These are phyloP conservation scores for Rhodofomes roseus DNA, from an alignment of 1,284 basidiomycete genomes.

Conservation along the genomic window DNA sequence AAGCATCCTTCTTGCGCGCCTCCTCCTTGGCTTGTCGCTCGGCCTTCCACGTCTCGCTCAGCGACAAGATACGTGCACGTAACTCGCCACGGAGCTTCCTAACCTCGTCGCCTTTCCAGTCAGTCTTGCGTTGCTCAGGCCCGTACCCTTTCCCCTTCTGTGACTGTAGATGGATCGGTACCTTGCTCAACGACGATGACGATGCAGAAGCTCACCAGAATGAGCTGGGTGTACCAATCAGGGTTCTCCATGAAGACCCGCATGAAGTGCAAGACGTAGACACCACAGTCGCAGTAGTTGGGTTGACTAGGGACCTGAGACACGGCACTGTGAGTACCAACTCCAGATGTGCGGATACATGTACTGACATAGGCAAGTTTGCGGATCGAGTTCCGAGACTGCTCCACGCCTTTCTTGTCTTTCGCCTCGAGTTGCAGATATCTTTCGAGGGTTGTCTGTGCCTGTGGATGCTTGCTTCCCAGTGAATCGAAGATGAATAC, in stretches of 20 bases:
- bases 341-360: slow-evolving; percentile 2
- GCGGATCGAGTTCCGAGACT: slow-evolving; percentile 39
- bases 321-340: neutral
- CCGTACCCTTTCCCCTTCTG: slow-evolving; percentile 24
- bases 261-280: slow-evolving; percentile 82
- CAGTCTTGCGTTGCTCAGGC: slow-evolving; percentile 30
- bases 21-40: slow-evolving; percentile 31
- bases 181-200: neutral
- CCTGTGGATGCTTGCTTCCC: slow-evolving; percentile 63
- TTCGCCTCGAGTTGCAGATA: slow-evolving; percentile 81
- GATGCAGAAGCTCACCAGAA: slow-evolving; percentile 36
- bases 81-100: slow-evolving; percentile 34
- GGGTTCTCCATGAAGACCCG: slow-evolving; percentile 66
- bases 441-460: slow-evolving; percentile 52
- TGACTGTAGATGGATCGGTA: slow-evolving; percentile 1
- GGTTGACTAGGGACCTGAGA: slow-evolving; percentile 73
- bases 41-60: slow-evolving; percentile 42
- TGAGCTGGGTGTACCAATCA: slow-evolving; percentile 37
- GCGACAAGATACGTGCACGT: slow-evolving; percentile 25
- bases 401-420: slow-evolving; percentile 60
- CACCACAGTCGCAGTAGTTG: slow-evolving; percentile 84
- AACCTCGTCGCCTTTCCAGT: slow-evolving; percentile 46
- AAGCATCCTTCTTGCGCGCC: slow-evolving; percentile 24
- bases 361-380: slow-evolving; percentile 45
- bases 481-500: slow-evolving; percentile 91